Conservation (phyloP, 108 stramenopile species). For the Cyclotella baltica region DNA sequence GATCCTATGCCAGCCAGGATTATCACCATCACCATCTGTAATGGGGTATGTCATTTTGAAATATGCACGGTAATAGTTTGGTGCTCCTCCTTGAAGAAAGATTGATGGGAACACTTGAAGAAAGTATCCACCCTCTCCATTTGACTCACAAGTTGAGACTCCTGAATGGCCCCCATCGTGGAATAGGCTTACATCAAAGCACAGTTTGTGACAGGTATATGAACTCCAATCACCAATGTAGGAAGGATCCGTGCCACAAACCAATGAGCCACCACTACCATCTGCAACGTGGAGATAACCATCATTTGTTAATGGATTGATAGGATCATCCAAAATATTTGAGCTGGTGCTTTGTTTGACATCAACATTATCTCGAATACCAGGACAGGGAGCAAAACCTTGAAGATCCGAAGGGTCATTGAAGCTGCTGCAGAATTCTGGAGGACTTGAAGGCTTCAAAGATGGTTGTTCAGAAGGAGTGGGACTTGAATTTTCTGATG, state of each 20-base stretch:
- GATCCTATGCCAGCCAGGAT: background rate
- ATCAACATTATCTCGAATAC: too few relatives aligned
- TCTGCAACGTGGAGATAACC: background rate
- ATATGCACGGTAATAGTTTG: background rate
- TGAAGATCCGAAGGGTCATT: too few relatives aligned
- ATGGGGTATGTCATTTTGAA: background rate
- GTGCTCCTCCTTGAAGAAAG: background rate
- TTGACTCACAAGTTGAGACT: background rate
- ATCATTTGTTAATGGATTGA: background rate
- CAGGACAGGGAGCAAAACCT: too few relatives aligned
- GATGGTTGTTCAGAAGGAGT: too few relatives aligned
- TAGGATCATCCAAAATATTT: background rate
- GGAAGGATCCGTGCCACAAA: background rate
- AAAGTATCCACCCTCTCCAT: background rate
- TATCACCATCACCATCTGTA: background rate
- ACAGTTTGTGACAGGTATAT: background rate
- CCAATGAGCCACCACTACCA: background rate
- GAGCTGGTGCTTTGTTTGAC: too few relatives aligned
- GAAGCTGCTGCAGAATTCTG: too few relatives aligned
- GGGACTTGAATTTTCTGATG: too few relatives aligned
- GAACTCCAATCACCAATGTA: background rate
- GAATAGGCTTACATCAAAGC: constrained; percentile 1
- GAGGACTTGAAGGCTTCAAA: too few relatives aligned
- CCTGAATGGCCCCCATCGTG: background rate
- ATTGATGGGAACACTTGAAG: background rate